phyloP scores from a whole-genome alignment of 1,284 basidiomycete genomes.

The Cryptococcus wingfieldii region DNA sequence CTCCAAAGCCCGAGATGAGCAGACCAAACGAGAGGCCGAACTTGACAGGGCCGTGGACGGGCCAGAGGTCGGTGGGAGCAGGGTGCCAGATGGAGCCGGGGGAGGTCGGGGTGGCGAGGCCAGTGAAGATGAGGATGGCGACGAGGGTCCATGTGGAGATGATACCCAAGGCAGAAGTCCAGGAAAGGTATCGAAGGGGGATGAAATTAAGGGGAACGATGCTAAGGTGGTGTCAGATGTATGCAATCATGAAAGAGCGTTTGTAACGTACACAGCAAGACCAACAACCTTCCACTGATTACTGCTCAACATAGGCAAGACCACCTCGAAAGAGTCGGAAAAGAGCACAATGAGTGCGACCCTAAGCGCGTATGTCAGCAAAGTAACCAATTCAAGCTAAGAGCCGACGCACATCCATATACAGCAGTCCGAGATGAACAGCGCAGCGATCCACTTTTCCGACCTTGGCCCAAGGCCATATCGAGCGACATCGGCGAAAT shows the following conservation, averaged over 20 bases:
- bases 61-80: slow-evolving; percentile 65
- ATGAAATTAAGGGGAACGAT: slow-evolving; percentile 77
- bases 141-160: slow-evolving; percentile 71
- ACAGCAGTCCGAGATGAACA: slow-evolving; percentile 82
- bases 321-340: slow-evolving; percentile 71
- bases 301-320: slow-evolving; percentile 63
- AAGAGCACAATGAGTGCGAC: slow-evolving; percentile 78
- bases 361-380: slow-evolving; percentile 46
- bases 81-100: slow-evolving; percentile 80
- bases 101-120: slow-evolving; percentile 52
- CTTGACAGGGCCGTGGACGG: slow-evolving; percentile 55
- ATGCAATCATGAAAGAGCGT: not conserved
- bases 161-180: slow-evolving; percentile 77
- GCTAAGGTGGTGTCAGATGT: slow-evolving; percentile 44
- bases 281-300: slow-evolving; percentile 72
- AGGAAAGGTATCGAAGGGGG: slow-evolving; percentile 79
- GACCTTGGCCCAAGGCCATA: slow-evolving; percentile 58
- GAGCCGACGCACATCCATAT: slow-evolving; percentile 50
- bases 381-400: not conserved
- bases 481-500: slow-evolving; percentile 43
- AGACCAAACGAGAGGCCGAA: slow-evolving; percentile 77
- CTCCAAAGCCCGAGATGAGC: slow-evolving; percentile 72
- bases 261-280: slow-evolving; percentile 59
- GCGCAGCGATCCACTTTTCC: slow-evolving; percentile 61
- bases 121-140: slow-evolving; percentile 75